phyloP scores from a whole-genome alignment of 495 filamentous ascomycete species.

The Apiosordaria backusii region DNA sequence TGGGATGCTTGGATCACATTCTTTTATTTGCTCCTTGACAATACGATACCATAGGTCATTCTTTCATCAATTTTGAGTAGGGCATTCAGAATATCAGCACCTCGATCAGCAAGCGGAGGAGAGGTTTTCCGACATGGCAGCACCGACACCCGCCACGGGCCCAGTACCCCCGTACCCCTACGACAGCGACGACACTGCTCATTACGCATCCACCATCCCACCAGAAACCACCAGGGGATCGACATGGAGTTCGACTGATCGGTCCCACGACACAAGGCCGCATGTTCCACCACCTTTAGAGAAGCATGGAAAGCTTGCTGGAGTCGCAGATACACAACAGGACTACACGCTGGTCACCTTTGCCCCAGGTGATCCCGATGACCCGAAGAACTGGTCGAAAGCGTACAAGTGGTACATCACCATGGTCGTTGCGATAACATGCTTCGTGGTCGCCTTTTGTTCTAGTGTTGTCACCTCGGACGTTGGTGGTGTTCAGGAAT shows the following conservation, averaged over 20 bases:
- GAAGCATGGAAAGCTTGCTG: conserved; percentile 12
- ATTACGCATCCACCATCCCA: conserved; percentile 7
- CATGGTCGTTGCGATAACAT: conserved; percentile 61
- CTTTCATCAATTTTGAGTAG: background rate
- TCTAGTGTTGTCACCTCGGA: conserved; percentile 68
- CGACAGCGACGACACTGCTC: background rate
- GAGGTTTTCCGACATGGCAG: background rate
- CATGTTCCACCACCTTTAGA: background rate
- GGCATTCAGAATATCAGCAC: background rate
- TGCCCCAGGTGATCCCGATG: conserved; percentile 59
- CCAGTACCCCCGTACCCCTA: background rate
- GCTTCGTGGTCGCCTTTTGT: conserved; percentile 62
- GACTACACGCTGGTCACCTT: conserved; percentile 72
- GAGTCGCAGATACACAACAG: conserved; percentile 10
- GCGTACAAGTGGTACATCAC: conserved; percentile 64
- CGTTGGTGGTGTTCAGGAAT: conserved; percentile 53
- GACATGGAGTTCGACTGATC: background rate
- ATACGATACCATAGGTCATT: background rate
- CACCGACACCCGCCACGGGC: background rate
- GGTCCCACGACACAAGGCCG: background rate
- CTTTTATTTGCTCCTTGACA: background rate
- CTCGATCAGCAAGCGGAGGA: background rate
- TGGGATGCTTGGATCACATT: conserved; percentile 2
- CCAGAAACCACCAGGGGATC: background rate
- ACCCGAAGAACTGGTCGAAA: conserved; percentile 68